These are phyloP conservation scores for Mortierella alpina DNA, from an alignment of 192 early-diverging fungal genomes.

Conservation along the genomic window DNA sequence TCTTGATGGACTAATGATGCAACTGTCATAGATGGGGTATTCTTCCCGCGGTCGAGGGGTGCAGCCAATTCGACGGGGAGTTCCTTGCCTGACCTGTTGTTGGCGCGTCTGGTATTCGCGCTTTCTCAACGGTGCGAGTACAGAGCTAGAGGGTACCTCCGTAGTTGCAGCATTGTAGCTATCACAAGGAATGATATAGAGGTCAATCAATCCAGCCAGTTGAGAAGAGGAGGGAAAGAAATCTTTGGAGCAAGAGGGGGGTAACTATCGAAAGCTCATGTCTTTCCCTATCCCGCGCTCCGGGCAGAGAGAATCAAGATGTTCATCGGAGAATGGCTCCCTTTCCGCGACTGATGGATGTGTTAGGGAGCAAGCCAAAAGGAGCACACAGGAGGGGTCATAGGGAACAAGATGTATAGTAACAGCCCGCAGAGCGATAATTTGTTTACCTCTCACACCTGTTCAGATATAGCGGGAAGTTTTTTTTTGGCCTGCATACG, in stretches of 20 bases:
- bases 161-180: slow-evolving; percentile 19
- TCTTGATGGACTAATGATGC: background rate
- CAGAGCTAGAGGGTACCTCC: background rate
- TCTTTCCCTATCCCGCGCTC: background rate
- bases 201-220: background rate
- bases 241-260: background rate
- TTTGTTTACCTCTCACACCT: too few relatives aligned
- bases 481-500: too few relatives aligned
- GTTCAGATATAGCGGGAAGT: too few relatives aligned
- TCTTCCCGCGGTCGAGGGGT: slow-evolving; percentile 11
- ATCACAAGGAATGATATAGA: background rate
- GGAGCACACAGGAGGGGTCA: too few relatives aligned
- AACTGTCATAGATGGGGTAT: background rate
- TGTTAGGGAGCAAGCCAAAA: too few relatives aligned
- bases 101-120: slow-evolving; percentile 46
- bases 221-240: background rate
- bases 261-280: too few relatives aligned
- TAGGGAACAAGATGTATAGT: too few relatives aligned
- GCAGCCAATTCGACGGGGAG: slow-evolving; percentile 24
- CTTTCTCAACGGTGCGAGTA: slow-evolving; percentile 25
- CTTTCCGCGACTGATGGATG: too few relatives aligned
- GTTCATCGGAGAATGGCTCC: background rate
- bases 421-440: too few relatives aligned
- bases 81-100: slow-evolving; percentile 31
- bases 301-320: background rate